Percentiles rank a stretch among this genome's conserved stretches.
phyloP scores from a whole-genome alignment of 441 rosid genomes.

The Metrosideros polymorpha region DNA sequence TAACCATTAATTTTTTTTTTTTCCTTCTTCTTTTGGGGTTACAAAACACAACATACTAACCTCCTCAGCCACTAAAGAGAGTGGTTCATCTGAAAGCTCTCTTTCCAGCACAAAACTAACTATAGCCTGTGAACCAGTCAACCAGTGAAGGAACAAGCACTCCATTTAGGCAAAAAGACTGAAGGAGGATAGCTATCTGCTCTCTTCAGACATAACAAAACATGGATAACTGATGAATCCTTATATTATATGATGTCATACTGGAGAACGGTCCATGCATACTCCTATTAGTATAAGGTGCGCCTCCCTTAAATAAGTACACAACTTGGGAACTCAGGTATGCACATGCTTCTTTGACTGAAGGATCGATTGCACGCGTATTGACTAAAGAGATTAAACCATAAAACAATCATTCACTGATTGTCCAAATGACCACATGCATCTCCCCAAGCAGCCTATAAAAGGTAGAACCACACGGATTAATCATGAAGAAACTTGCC shows the following conservation, averaged over 20 bases:
- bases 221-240: not conserved
- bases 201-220: not conserved
- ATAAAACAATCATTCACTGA: not conserved
- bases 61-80: constrained; percentile 96
- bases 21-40: not conserved
- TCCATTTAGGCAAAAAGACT: not conserved
- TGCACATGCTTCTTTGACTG: not conserved
- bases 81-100: constrained; percentile 60
- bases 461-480: not conserved
- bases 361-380: not conserved
- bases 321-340: not conserved
- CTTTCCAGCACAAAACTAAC: constrained; percentile 69
- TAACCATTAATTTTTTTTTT: not conserved
- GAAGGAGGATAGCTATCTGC: not conserved
- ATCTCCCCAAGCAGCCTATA: not conserved
- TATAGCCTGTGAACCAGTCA: constrained; percentile 82
- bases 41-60: constrained; percentile 18
- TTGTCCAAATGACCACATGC: not conserved
- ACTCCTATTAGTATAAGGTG: too few relatives aligned
- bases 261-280: not conserved
- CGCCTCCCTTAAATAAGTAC: too few relatives aligned
- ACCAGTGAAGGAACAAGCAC: not conserved
- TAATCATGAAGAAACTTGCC: not conserved
- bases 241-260: not conserved
- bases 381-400: not conserved